These are phyloP conservation scores for Groenewaldozyma auringiensis DNA, from an alignment of 1,139 yeast genomes.

Conservation along the genomic window DNA sequence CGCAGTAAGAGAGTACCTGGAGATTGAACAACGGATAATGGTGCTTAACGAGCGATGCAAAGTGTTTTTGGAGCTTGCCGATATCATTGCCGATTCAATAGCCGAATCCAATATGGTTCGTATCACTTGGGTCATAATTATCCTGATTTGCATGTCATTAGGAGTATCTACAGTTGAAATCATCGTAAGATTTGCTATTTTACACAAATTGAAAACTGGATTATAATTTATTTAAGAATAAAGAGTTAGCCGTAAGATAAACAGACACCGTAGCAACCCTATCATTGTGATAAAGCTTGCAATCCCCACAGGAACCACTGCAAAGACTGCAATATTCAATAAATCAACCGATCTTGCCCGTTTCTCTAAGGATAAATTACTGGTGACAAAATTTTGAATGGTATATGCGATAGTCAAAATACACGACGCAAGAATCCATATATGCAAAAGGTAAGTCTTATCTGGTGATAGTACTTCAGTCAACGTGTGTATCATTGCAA, in stretches of 20 bases:
- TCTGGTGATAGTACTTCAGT: slow-evolving; percentile 42
- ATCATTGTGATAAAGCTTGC: slow-evolving; percentile 93
- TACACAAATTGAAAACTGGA: slow-evolving; percentile 23
- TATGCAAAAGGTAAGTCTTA: slow-evolving; percentile 63
- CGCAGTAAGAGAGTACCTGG: slow-evolving; percentile 87
- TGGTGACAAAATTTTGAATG: slow-evolving; percentile 81
- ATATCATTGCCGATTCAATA: slow-evolving; percentile 85
- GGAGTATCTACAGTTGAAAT: slow-evolving; percentile 58
- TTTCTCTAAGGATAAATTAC: slow-evolving; percentile 59
- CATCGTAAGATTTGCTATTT: slow-evolving; percentile 46
- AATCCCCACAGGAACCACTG: slow-evolving; percentile 93
- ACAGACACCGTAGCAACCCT: slow-evolving; percentile 63
- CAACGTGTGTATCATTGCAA: slow-evolving; percentile 62
- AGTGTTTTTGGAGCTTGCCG: slow-evolving; percentile 88
- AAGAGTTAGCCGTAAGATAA: slow-evolving; percentile 67
- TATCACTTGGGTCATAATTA: slow-evolving; percentile 83
- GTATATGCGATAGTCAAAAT: slow-evolving; percentile 76
- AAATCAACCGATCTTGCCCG: slow-evolving; percentile 44
- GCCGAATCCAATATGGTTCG: slow-evolving; percentile 89
- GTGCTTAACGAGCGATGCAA: slow-evolving; percentile 89
- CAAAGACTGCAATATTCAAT: slow-evolving; percentile 85
- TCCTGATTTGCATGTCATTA: slow-evolving; percentile 72
- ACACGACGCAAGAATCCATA: slow-evolving; percentile 87
- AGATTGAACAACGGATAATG: slow-evolving; percentile 88
- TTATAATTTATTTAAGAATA: slow-evolving; percentile 7